phyloP scores from a whole-genome alignment of 345 rosid genomes.

The Populus nigra region DNA sequence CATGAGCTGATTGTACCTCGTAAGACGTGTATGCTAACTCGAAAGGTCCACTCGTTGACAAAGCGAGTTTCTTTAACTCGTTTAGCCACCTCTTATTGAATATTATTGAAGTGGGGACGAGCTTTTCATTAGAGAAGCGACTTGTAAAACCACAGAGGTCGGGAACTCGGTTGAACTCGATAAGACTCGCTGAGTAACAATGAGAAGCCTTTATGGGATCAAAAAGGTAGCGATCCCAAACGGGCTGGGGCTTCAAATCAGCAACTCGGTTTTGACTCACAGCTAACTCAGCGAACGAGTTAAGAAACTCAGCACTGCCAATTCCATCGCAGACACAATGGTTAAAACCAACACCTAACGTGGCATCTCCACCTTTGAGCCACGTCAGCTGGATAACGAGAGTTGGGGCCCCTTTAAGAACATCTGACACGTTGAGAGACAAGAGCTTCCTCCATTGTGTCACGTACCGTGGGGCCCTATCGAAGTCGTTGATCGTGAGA shows the following conservation, averaged over 20 bases:
- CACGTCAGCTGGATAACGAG: conserved; percentile 84
- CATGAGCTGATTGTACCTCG: conserved; percentile 76
- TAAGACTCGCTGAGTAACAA: conserved; percentile 36
- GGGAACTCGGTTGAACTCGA: conserved; percentile 55
- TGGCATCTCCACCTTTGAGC: conserved; percentile 69
- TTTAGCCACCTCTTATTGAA: conserved; percentile 41
- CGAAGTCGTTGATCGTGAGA: conserved; percentile 40
- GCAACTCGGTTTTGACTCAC: conserved; percentile 19
- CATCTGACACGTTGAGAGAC: conserved; percentile 59
- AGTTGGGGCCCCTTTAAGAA: conserved; percentile 67
- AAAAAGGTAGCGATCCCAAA: conserved; percentile 79
- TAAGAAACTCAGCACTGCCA: conserved; percentile 71
- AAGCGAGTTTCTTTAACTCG: conserved; percentile 55
- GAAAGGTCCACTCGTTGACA: conserved; percentile 24
- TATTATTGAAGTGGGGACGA: conserved; percentile 56
- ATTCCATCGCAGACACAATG: conserved; percentile 76
- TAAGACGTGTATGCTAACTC: conserved; percentile 53
- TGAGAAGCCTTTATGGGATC: conserved; percentile 26
- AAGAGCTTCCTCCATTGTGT: conserved; percentile 69
- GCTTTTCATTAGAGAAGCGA: conserved; percentile 57
- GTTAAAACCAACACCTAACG: conserved; percentile 64
- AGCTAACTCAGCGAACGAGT: conserved; percentile 56
- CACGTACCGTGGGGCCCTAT: conserved; percentile 54
- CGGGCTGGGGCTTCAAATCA: conserved; percentile 30
- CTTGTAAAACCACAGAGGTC: conserved; percentile 58